Evolutionary conservation across 306 rosid genomes (phyloP).

Genomic region (Carpinus viminea): DNA sequence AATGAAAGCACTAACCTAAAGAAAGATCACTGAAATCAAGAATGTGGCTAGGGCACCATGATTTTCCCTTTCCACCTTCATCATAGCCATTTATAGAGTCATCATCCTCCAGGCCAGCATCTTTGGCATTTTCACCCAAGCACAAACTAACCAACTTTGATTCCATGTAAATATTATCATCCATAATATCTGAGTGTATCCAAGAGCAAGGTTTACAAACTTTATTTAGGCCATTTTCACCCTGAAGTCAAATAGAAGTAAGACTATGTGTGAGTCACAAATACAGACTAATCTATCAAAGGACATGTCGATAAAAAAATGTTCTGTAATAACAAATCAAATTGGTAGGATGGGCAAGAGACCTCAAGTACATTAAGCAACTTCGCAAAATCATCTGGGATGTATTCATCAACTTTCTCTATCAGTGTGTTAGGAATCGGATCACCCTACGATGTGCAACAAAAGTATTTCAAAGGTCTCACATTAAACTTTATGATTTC

Average conservation of each 20-base stretch:
- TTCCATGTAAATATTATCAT: conserved; percentile 89
- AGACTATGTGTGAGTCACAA: not conserved
- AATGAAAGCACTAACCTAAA: conserved; percentile 53
- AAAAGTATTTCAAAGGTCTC: conserved; percentile 29
- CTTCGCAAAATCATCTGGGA: conserved; percentile 64
- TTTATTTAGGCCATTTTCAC: conserved; percentile 42
- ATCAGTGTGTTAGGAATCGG: conserved; percentile 73
- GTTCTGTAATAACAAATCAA: not conserved
- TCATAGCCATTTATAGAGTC: conserved; percentile 35
- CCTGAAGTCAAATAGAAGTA: conserved; percentile 49
- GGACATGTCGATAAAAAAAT: not conserved
- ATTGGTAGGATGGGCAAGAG: conserved; percentile 20
- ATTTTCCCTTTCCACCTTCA: conserved; percentile 41
- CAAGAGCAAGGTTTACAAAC: conserved; percentile 66
- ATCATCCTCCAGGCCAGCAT: conserved; percentile 31
- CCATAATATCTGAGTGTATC: conserved; percentile 95
- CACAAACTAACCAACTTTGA: conserved; percentile 37
- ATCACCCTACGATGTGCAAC: conserved; percentile 62
- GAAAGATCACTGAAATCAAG: conserved; percentile 96
- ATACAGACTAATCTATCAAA: not conserved
- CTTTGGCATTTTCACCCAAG: conserved; percentile 38
- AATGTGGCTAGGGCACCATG: conserved; percentile 83
- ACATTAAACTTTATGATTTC: not conserved
- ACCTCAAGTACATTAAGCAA: conserved; percentile 63
- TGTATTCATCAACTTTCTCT: conserved; percentile 75